Conservation (phyloP, 768 basidiomycete genomes). For the Collybia mongolica region DNA sequence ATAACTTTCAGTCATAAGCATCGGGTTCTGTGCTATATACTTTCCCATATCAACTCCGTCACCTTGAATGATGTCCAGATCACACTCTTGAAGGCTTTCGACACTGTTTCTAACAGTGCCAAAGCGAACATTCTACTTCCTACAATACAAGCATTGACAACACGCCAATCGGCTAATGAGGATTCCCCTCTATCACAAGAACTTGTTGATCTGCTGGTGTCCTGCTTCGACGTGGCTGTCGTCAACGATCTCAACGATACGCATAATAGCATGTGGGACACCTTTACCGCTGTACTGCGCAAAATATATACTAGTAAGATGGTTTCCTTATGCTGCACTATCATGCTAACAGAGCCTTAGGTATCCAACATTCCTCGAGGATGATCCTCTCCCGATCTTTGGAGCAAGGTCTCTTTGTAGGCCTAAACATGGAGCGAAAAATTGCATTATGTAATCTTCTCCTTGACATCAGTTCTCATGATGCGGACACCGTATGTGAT, state of each 20-base stretch:
- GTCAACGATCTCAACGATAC: slow-evolving; percentile 42
- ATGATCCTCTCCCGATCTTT: slow-evolving; percentile 42
- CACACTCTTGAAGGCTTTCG: slow-evolving; percentile 47
- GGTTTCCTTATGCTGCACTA: background rate
- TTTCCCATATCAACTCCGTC: slow-evolving; percentile 75
- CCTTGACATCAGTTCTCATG: slow-evolving; percentile 49
- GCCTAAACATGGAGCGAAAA: slow-evolving; percentile 52
- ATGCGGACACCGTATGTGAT: slow-evolving; percentile 45
- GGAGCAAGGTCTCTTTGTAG: slow-evolving; percentile 53
- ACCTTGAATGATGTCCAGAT: slow-evolving; percentile 45
- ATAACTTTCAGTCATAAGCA: slow-evolving; percentile 56
- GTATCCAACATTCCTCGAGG: slow-evolving; percentile 26
- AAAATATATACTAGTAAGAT: slow-evolving; percentile 31
- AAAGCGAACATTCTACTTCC: slow-evolving; percentile 59
- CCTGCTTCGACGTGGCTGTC: slow-evolving; percentile 52
- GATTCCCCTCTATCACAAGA: slow-evolving; percentile 24
- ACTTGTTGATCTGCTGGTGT: slow-evolving; percentile 39
- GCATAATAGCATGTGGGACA: slow-evolving; percentile 46
- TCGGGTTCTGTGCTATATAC: slow-evolving; percentile 69
- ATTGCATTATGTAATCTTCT: slow-evolving; percentile 54
- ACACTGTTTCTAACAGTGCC: slow-evolving; percentile 44
- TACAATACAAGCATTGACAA: slow-evolving; percentile 41
- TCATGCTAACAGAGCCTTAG: slow-evolving; percentile 33
- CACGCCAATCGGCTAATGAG: slow-evolving; percentile 16
- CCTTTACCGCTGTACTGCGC: slow-evolving; percentile 43